Percentiles rank a stretch among this genome's conserved stretches.
phyloP scores from a whole-genome alignment of 176 grass and related monocot genomes.

The Alloteropsis semialata region DNA sequence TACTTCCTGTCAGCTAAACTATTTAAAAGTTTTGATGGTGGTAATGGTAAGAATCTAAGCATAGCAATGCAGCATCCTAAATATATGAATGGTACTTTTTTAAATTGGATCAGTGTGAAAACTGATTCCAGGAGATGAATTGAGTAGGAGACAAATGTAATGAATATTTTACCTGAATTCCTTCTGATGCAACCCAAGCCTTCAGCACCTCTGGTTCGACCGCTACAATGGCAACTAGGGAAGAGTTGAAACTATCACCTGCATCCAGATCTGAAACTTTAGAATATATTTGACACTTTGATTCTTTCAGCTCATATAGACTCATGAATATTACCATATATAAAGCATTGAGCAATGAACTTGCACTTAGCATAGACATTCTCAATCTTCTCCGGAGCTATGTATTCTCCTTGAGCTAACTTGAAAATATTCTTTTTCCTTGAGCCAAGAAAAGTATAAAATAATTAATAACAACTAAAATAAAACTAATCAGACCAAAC shows the following conservation, averaged over 20 bases:
- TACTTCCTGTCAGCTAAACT: too few relatives aligned
- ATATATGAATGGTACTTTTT: too few relatives aligned
- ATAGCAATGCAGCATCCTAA: too few relatives aligned
- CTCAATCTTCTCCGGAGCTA: conserved; percentile 95
- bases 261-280: conserved; percentile 36
- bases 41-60: too few relatives aligned
- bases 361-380: conserved; percentile 98
- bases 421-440: conserved; percentile 99
- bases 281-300: too few relatives aligned
- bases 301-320: too few relatives aligned
- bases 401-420: conserved; percentile 98
- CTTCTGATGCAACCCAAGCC: conserved; percentile 79
- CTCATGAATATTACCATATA: conserved; percentile 73
- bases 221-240: conserved; percentile 68
- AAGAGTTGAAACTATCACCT: conserved; percentile 98
- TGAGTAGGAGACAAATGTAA: conserved; percentile 19
- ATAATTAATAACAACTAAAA: conserved; percentile 5
- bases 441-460: conserved; percentile 18
- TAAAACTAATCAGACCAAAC: conserved; percentile 5
- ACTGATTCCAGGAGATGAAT: background rate
- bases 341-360: conserved; percentile 87
- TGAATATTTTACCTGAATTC: conserved; percentile 64
- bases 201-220: conserved; percentile 79
- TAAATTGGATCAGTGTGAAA: background rate
- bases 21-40: too few relatives aligned